A percentile compares a stretch with the other conserved stretches of the same genome.
Evolutionary conservation across 2,329 filamentous ascomycete species (phyloP).

Genomic region (Tolypocladium guangdongense): DNA sequence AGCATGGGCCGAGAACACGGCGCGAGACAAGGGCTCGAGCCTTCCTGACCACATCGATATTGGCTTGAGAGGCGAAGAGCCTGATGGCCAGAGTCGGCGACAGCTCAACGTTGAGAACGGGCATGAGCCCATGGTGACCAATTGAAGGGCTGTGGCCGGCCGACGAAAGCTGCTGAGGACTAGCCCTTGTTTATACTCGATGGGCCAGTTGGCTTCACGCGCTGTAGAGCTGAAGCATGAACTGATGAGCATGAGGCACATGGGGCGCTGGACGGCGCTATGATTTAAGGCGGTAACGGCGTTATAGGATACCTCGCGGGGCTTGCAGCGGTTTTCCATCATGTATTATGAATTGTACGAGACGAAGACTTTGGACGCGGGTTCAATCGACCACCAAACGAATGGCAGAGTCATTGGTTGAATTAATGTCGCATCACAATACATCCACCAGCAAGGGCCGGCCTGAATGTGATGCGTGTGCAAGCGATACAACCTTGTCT

Average conservation of each 20-base stretch:
- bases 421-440: neutral
- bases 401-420: neutral
- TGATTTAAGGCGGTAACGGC: neutral
- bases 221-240: neutral
- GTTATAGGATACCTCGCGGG: neutral
- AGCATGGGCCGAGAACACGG: constrained; percentile 70
- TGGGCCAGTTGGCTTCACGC: neutral
- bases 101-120: constrained; percentile 23
- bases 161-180: neutral
- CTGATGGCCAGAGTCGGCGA: constrained; percentile 14
- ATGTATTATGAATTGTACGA: constrained; percentile 9
- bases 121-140: constrained; percentile 42
- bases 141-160: constrained; percentile 17
- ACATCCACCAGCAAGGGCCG: neutral
- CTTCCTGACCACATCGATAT: constrained; percentile 25
- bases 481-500: neutral
- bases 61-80: constrained; percentile 26
- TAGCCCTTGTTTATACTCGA: neutral
- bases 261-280: neutral
- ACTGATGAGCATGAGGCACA: neutral
- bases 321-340: neutral
- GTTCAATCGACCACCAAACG: neutral
- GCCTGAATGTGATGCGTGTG: neutral
- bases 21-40: constrained; percentile 22
- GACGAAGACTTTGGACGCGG: neutral